These are phyloP conservation scores for Alternaria alternata DNA, from an alignment of 2,329 filamentous ascomycete genomes.

Conservation along the genomic window DNA sequence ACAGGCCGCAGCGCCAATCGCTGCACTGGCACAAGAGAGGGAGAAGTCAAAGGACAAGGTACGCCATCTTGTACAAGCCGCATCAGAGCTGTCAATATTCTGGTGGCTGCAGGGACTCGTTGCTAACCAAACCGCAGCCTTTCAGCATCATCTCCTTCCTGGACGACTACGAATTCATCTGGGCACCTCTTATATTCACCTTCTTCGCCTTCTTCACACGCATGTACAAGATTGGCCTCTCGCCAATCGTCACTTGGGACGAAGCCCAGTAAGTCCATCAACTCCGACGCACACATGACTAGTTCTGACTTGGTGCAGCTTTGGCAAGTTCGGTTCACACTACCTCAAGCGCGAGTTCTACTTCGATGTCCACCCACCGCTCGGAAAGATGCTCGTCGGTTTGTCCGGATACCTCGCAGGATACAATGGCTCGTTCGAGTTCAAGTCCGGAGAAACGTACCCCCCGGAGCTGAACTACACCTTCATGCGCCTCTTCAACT, in stretches of 20 bases:
- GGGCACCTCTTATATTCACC: conserved; percentile 71
- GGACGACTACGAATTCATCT: conserved; percentile 68
- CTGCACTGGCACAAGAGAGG: conserved; percentile 43
- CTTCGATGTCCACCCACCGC: conserved; percentile 94
- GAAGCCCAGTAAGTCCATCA: conserved; percentile 70
- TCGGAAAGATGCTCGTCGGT: conserved; percentile 98
- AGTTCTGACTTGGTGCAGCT: conserved; percentile 61
- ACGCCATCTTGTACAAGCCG: conserved; percentile 13
- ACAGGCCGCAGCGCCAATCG: conserved; percentile 35
- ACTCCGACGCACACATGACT: neutral
- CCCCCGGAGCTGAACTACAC: conserved; percentile 94
- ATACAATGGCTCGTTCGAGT: conserved; percentile 99
- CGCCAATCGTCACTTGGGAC: conserved; percentile 78
- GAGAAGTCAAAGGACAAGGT: conserved; percentile 61
- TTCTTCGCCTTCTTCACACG: conserved; percentile 70
- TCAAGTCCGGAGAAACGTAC: conserved; percentile 97
- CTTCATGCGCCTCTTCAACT: conserved; percentile 98
- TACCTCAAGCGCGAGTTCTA: conserved; percentile 99
- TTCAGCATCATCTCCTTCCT: conserved; percentile 69
- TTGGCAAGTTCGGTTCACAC: conserved; percentile 98
- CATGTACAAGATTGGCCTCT: conserved; percentile 73
- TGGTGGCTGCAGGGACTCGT: conserved; percentile 1
- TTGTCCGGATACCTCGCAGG: conserved; percentile 94
- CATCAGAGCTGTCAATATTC: conserved; percentile 12
- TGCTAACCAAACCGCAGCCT: conserved; percentile 41